Base-by-base conservation (phyloP, 1,284 basidiomycete genomes). In the Ceratorhiza oryzae-sativae region DNA sequence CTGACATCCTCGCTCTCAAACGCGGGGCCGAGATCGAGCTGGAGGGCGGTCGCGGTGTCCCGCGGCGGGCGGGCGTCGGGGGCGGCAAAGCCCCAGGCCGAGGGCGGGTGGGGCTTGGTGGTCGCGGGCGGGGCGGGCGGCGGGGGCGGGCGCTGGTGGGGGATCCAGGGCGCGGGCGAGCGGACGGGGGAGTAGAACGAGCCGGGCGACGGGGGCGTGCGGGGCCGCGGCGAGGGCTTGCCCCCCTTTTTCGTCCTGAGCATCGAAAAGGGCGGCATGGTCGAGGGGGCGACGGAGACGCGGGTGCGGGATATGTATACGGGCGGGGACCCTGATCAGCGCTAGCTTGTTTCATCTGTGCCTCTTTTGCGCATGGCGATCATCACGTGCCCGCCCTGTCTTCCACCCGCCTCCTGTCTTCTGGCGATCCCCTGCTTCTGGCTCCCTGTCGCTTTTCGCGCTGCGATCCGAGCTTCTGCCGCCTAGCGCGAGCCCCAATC, bases 191-290 rank as follows among this genome's bases (percentile, higher is more conserved):
- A 59, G 34, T 60, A 56, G 32, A 73, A 73, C 15, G 72, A 73
- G 30, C 72, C 56, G 18, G 72, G 72, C 20, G 72, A 73, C 32
- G 72, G 72, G 23, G 72, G 72, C 1, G 72, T 73, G 20, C 42
- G 23, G 12, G 72, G 72, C 0, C 72, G 53, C 15, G 9, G 10
- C 9, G 42, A 45, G 8, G 34, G 25, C 60, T 73, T 73, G 45
- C 32, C 36, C 20, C 55, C 20, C 62, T 67, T 72, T 59, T 70
- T 73, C 25, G 72, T 42, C 2, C 67, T 56, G 30, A 73, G 56
- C 63, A 73, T 73, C 9, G 72, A 73, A 51, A 73, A 73, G 8
- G 72, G 72, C 25, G 72, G 63, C 72, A 73, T 73, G 25, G 71
- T n/a, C n/a, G 13, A 32, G 42, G n/a, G 34, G 27, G 53, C 12